Conservation (phyloP, 306 rosid species). For the Acacia crassicarpa region DNA sequence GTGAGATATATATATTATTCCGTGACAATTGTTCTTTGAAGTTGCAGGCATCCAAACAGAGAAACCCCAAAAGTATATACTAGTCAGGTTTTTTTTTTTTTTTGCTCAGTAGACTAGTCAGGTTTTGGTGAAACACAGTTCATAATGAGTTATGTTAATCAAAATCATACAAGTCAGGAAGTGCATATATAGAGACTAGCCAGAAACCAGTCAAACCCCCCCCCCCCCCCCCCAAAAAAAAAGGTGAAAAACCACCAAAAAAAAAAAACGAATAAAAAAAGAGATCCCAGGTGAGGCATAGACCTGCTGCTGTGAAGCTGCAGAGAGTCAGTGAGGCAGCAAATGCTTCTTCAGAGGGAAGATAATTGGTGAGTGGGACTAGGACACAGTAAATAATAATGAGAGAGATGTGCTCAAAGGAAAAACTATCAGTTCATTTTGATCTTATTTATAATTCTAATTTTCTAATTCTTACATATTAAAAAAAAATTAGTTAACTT, state of each 20-base stretch:
- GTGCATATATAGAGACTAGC: not conserved
- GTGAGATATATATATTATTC: conserved; percentile 18
- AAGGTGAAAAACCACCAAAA: too few relatives aligned
- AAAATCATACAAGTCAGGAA: conserved; percentile 8
- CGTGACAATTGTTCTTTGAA: not conserved
- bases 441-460: too few relatives aligned
- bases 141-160: not conserved
- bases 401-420: conserved; percentile 43
- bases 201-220: conserved; percentile 25
- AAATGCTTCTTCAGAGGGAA: conserved; percentile 33
- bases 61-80: not conserved
- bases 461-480: too few relatives aligned
- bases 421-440: not conserved
- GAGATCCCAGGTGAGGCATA: conserved; percentile 46
- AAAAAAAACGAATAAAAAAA: not conserved
- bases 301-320: conserved; percentile 36
- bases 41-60: not conserved
- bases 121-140: not conserved
- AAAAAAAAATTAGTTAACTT: too few relatives aligned
- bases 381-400: conserved; percentile 2
- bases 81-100: conserved; percentile 3
- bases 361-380: conserved; percentile 24
- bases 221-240: too few relatives aligned
- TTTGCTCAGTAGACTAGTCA: not conserved
- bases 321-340: conserved; percentile 38